Conservation (phyloP, 2,329 filamentous ascomycete species). For the Nemania sp. region DNA sequence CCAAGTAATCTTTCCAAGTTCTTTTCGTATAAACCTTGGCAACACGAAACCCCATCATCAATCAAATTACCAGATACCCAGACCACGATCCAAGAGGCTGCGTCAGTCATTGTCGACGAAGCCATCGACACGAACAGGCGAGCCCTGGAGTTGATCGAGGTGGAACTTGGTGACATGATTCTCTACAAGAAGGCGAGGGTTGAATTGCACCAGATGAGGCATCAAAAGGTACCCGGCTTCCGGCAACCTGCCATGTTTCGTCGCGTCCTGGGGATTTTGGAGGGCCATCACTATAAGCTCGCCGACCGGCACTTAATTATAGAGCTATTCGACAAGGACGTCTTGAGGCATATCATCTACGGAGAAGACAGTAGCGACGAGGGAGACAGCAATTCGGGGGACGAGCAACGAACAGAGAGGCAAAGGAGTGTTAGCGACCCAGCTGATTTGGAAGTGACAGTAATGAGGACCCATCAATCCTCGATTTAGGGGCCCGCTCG, state of each 20-base stretch:
- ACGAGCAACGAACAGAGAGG: slow-evolving; percentile 59
- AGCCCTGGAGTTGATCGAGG: slow-evolving; percentile 76
- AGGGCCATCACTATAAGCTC: slow-evolving; percentile 87
- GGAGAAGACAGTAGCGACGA: slow-evolving; percentile 59
- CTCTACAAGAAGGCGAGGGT: slow-evolving; percentile 84
- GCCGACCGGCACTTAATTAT: slow-evolving; percentile 87
- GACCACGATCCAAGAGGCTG: slow-evolving; percentile 54
- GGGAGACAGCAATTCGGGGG: slow-evolving; percentile 50
- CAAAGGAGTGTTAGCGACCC: slow-evolving; percentile 57
- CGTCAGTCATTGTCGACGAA: slow-evolving; percentile 61
- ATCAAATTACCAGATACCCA: slow-evolving; percentile 57
- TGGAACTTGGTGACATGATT: slow-evolving; percentile 91
- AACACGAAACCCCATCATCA: slow-evolving; percentile 53
- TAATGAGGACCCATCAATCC: slow-evolving; percentile 24
- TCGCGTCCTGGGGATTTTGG: slow-evolving; percentile 81
- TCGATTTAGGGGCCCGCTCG: slow-evolving; percentile 29
- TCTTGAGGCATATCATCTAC: slow-evolving; percentile 83
- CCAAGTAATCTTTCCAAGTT: slow-evolving; percentile 78
- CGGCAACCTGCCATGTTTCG: slow-evolving; percentile 78
- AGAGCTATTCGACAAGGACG: slow-evolving; percentile 90
- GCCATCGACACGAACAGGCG: slow-evolving; percentile 69
- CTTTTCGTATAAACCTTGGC: slow-evolving; percentile 71
- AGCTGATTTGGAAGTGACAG: slow-evolving; percentile 36
- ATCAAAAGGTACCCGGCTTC: slow-evolving; percentile 76
- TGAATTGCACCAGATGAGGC: slow-evolving; percentile 78